A percentile compares a stretch with the other conserved stretches of the same genome.
Evolutionary conservation across 345 rosid species (phyloP).

Genomic region (Melaleuca quinquenervia): DNA sequence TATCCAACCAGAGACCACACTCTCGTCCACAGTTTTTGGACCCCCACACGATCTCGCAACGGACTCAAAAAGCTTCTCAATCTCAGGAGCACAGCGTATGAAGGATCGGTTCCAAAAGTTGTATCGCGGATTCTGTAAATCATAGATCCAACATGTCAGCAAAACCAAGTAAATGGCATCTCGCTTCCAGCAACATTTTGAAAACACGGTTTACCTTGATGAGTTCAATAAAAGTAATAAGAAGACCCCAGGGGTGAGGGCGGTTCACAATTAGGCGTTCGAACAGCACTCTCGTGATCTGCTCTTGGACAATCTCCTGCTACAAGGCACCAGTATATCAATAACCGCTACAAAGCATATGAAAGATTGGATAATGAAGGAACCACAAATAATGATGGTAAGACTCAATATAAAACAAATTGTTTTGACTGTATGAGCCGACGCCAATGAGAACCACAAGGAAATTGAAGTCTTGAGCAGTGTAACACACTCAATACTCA

Average conservation of each 20-base stretch:
- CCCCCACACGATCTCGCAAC: conserved; percentile 49
- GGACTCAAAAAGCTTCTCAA: conserved; percentile 38
- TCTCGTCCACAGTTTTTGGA: conserved; percentile 30
- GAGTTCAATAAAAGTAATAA: conserved; percentile 94
- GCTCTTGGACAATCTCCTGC: conserved; percentile 97
- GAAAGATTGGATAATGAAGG: background rate
- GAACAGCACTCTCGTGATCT: conserved; percentile 85
- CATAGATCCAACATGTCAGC: background rate
- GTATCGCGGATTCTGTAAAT: conserved; percentile 36
- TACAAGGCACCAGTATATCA: background rate
- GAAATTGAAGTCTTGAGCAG: background rate
- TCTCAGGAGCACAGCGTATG: conserved; percentile 43
- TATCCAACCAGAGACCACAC: conserved; percentile 27
- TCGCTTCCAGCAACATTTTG: background rate
- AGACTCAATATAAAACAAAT: background rate
- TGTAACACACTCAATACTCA: background rate
- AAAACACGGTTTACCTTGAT: conserved; percentile 41
- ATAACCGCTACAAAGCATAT: background rate
- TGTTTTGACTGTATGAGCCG: background rate
- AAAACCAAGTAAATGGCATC: background rate
- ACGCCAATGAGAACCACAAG: background rate
- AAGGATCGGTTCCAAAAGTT: conserved; percentile 38
- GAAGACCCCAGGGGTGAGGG: conserved; percentile 99
- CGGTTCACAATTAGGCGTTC: conserved; percentile 90
- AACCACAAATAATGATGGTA: background rate